Percentiles rank a stretch among this genome's conserved stretches.
These are phyloP conservation scores for Rosa persica DNA, from an alignment of 306 rosid species.

Conservation along the genomic window DNA sequence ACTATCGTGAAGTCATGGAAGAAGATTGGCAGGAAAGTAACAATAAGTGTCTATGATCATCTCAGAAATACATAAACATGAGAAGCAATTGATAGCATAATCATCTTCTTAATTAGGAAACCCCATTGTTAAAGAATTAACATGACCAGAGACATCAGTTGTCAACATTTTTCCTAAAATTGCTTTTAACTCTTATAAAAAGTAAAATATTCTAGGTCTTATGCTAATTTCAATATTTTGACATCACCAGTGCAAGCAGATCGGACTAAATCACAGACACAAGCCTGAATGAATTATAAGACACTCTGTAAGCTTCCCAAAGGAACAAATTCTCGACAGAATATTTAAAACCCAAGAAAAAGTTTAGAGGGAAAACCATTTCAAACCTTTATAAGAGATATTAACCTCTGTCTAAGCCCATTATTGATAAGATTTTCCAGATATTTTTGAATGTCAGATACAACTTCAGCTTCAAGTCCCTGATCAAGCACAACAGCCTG, in stretches of 20 bases:
- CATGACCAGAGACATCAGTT: neutral
- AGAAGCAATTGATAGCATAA: neutral
- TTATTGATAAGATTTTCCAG: slow-evolving; percentile 76
- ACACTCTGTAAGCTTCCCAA: no score
- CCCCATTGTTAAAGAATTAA: neutral
- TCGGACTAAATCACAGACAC: neutral
- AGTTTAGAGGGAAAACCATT: neutral
- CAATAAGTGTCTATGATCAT: neutral
- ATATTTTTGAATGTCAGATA: slow-evolving; percentile 77
- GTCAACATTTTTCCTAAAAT: neutral
- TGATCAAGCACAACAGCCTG: slow-evolving; percentile 97
- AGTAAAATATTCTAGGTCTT: neutral
- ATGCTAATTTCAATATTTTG: neutral
- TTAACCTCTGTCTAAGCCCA: slow-evolving; percentile 81
- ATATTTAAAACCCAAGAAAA: neutral
- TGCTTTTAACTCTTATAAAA: neutral
- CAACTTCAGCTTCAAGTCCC: slow-evolving; percentile 74
- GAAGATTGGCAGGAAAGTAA: neutral
- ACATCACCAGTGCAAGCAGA: neutral
- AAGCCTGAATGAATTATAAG: neutral
- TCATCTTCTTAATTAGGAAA: neutral
- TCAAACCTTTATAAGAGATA: slow-evolving; percentile 85
- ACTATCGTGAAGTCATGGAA: neutral
- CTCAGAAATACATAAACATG: neutral
- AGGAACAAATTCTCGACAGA: neutral